Conservation (phyloP, 2,329 filamentous ascomycete genomes). For the Raffaelea ambrosiae region DNA sequence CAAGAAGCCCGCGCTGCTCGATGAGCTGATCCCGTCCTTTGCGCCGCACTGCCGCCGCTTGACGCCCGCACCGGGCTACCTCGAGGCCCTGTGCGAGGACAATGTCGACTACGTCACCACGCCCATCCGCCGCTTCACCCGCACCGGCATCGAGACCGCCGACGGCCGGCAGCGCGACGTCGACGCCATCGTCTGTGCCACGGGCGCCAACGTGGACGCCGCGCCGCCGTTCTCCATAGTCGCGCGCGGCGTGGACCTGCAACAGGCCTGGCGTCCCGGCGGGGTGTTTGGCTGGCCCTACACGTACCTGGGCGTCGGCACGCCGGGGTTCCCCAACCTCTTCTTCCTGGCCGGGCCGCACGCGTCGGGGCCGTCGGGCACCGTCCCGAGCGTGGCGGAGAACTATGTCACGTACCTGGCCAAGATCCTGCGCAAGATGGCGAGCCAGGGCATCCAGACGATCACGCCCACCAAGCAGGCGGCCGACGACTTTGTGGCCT, state of each 20-base stretch:
- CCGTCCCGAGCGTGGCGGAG: too few relatives aligned
- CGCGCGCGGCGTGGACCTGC: slow-evolving; percentile 44
- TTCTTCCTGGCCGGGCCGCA: slow-evolving; percentile 16
- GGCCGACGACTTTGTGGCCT: not conserved
- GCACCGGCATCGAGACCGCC: slow-evolving; percentile 48
- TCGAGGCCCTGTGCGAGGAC: slow-evolving; percentile 52
- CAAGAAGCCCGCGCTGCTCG: slow-evolving; percentile 45
- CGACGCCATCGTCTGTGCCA: slow-evolving; percentile 60
- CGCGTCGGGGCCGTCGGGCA: too few relatives aligned
- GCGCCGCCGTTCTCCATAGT: slow-evolving; percentile 53
- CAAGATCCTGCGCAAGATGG: too few relatives aligned
- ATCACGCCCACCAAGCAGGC: not conserved
- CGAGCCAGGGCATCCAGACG: not conserved
- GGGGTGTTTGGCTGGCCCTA: too few relatives aligned
- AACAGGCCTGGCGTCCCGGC: slow-evolving; percentile 40
- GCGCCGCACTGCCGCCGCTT: slow-evolving; percentile 56
- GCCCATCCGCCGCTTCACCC: slow-evolving; percentile 49
- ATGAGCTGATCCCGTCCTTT: slow-evolving; percentile 52
- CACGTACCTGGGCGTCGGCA: too few relatives aligned
- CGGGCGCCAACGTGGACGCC: slow-evolving; percentile 54
- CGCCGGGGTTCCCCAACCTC: too few relatives aligned
- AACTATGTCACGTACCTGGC: too few relatives aligned
- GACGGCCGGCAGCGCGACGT: slow-evolving; percentile 50
- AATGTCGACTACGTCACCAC: slow-evolving; percentile 55
- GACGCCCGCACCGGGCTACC: slow-evolving; percentile 58